These are phyloP conservation scores for Alternaria rosae DNA, from an alignment of 2,329 filamentous ascomycete genomes.

Conservation along the genomic window DNA sequence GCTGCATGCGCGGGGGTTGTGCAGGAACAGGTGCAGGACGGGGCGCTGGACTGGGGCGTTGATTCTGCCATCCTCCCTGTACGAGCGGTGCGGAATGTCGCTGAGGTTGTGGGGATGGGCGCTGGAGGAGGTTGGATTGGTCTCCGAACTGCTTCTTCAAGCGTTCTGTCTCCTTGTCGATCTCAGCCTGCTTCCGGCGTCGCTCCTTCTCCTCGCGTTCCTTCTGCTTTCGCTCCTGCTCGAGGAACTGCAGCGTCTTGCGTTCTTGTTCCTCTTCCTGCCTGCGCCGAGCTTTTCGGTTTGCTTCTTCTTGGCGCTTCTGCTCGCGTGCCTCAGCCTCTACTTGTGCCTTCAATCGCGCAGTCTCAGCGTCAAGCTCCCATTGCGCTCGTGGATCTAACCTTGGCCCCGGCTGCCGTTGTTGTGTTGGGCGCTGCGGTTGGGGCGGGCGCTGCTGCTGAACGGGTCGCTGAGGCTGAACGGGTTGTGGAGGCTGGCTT, in stretches of 20 bases:
- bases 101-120: conserved; percentile 26
- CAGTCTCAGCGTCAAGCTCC: conserved; percentile 61
- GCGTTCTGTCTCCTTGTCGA: conserved; percentile 78
- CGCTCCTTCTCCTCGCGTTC: conserved; percentile 70
- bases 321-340: conserved; percentile 55
- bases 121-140: conserved; percentile 39
- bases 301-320: conserved; percentile 53
- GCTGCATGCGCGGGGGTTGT: conserved; percentile 23
- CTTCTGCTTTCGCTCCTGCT: conserved; percentile 62
- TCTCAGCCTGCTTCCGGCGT: conserved; percentile 59
- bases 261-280: conserved; percentile 65
- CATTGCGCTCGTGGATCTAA: conserved; percentile 61
- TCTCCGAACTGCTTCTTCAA: conserved; percentile 72
- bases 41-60: conserved; percentile 9
- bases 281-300: conserved; percentile 63
- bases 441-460: conserved; percentile 4
- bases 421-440: conserved; percentile 16
- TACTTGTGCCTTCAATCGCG: conserved; percentile 54
- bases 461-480: conserved; percentile 11
- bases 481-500: conserved; percentile 9
- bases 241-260: conserved; percentile 43
- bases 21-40: conserved; percentile 24
- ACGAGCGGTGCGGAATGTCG: conserved; percentile 33
- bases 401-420: conserved; percentile 25
- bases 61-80: conserved; percentile 23